These are phyloP conservation scores for Cubamyces sp. DNA, from an alignment of 768 basidiomycete species.

Conservation along the genomic window DNA sequence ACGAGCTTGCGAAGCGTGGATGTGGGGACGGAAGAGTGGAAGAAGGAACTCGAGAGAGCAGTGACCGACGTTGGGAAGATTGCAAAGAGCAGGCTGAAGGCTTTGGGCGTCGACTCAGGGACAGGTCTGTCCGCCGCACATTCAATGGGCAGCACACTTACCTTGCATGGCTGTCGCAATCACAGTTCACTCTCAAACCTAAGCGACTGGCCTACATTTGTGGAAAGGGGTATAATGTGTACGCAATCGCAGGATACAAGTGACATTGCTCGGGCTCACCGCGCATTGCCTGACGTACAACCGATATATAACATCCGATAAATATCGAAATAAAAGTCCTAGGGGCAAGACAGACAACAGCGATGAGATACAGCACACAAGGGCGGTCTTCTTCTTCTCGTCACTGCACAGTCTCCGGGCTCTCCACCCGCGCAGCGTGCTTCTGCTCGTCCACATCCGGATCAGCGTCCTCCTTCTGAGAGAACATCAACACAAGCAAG, in stretches of 20 bases:
- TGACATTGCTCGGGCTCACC: not conserved
- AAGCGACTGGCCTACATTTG: not conserved
- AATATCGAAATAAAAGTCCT: conserved; percentile 29
- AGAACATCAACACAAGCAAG: conserved; percentile 4
- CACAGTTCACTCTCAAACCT: not conserved
- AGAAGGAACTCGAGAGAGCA: conserved; percentile 69
- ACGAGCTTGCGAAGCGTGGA: conserved; percentile 44
- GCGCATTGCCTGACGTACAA: conserved; percentile 1
- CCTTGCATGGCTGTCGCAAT: not conserved
- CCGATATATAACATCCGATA: conserved; percentile 18
- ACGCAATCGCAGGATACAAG: not conserved
- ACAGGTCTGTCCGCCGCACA: conserved; percentile 8
- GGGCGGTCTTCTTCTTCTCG: conserved; percentile 9
- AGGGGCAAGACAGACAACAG: conserved; percentile 13
- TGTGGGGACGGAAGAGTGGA: conserved; percentile 56
- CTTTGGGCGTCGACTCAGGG: conserved; percentile 43
- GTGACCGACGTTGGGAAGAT: conserved; percentile 75
- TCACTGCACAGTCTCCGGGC: conserved; percentile 8
- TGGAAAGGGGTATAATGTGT: conserved; percentile 2
- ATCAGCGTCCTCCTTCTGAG: conserved; percentile 10
- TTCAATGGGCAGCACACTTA: not conserved
- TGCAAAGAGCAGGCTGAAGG: conserved; percentile 66
- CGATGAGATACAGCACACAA: conserved; percentile 15
- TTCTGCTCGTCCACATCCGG: conserved; percentile 19
- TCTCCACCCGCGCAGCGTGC: conserved; percentile 26